phyloP scores from a whole-genome alignment of 2,329 filamentous ascomycete species.

The Pyrenochaeta sp. region DNA sequence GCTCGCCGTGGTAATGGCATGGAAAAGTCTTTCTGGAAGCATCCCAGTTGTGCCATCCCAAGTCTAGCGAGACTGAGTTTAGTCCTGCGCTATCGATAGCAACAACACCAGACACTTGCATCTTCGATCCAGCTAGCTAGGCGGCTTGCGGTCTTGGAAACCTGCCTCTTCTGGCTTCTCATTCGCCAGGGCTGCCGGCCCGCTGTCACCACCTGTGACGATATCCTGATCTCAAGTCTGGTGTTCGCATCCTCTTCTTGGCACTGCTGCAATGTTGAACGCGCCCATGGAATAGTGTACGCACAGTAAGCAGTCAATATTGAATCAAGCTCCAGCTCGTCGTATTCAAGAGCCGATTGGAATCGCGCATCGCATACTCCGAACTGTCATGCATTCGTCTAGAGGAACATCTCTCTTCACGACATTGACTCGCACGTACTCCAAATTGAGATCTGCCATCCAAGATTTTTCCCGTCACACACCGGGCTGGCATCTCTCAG shows the following conservation, averaged over 20 bases:
- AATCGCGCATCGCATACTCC: too few relatives aligned
- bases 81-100: constrained; percentile 29
- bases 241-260: constrained; percentile 11
- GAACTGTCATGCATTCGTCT: too few relatives aligned
- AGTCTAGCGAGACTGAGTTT: constrained; percentile 28
- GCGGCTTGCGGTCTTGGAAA: constrained; percentile 15
- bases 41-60: constrained; percentile 4
- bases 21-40: constrained; percentile 22
- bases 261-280: constrained; percentile 1
- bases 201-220: constrained; percentile 8
- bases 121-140: constrained; percentile 15
- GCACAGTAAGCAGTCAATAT: constrained; percentile 25
- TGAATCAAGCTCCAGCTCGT: constrained; percentile 20
- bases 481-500: background rate
- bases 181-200: constrained; percentile 2
- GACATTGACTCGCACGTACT: too few relatives aligned
- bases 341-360: constrained; percentile 16
- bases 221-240: constrained; percentile 6
- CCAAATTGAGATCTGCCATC: constrained; percentile 1
- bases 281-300: constrained; percentile 10
- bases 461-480: background rate
- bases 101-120: constrained; percentile 17
- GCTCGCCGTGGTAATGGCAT: constrained; percentile 29
- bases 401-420: too few relatives aligned
- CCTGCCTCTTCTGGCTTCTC: constrained; percentile 10